Percentiles rank a stretch among this genome's conserved stretches.
Evolutionary conservation across 208 protist species (phyloP).

Genomic region (Trypanosoma theileri): DNA sequence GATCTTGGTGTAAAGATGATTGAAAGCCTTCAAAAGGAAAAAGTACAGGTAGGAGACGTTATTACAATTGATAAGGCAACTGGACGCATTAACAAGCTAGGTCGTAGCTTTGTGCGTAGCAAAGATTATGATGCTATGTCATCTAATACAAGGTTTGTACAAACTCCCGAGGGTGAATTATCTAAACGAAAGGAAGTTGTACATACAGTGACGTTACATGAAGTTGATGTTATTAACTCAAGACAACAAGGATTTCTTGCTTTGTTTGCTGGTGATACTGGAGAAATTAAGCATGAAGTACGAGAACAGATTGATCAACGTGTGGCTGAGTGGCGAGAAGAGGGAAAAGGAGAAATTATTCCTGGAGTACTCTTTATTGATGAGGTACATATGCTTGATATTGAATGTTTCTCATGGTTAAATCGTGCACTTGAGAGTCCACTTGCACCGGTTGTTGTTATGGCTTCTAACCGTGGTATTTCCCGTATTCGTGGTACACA

Average conservation of each 20-base stretch:
- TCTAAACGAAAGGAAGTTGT: constrained; percentile 99
- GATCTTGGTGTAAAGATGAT: constrained; percentile 99
- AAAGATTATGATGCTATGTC: constrained; percentile 97
- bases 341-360: constrained; percentile 99
- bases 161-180: constrained; percentile 99
- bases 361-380: constrained; percentile 97
- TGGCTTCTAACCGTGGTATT: constrained; percentile 99
- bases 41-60: constrained; percentile 98
- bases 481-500: constrained; percentile 99
- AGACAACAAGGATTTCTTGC: constrained; percentile 99
- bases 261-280: constrained; percentile 99
- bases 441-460: constrained; percentile 98
- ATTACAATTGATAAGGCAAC: constrained; percentile 99
- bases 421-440: constrained; percentile 99
- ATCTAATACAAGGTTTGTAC: constrained; percentile 94
- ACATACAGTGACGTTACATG: constrained; percentile 99
- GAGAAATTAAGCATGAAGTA: constrained; percentile 99
- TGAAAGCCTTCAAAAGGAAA: constrained; percentile 99
- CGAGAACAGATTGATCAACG: constrained; percentile 99
- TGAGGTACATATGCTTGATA: constrained; percentile 99
- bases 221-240: constrained; percentile 99
- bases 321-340: constrained; percentile 99
- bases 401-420: constrained; percentile 99
- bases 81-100: constrained; percentile 98
- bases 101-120: constrained; percentile 96